Conservation (phyloP, 2,329 filamentous ascomycete genomes). For the Cercospora brassicicola region DNA sequence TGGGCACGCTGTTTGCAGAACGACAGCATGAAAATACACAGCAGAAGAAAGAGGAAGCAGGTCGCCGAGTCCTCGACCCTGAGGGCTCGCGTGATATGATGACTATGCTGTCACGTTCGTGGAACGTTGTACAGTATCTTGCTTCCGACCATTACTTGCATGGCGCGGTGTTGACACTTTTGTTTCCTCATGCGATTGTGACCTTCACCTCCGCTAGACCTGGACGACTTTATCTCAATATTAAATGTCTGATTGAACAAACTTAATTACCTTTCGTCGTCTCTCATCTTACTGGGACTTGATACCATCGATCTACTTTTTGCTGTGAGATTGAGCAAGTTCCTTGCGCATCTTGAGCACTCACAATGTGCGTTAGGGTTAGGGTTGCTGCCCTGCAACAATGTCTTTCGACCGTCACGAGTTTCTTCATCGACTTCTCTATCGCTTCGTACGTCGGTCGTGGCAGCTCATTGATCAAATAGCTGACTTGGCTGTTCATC, state of each 20-base stretch:
- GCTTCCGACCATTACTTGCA: background rate
- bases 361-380: background rate
- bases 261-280: background rate
- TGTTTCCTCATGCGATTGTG: background rate
- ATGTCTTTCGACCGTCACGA: background rate
- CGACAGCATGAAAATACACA: background rate
- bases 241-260: background rate
- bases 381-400: background rate
- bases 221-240: background rate
- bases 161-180: background rate
- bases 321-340: background rate
- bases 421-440: background rate
- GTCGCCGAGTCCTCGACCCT: background rate
- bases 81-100: background rate
- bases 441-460: background rate
- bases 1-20: background rate
- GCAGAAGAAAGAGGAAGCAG: background rate
- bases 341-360: background rate
- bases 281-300: background rate
- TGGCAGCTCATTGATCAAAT: background rate
- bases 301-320: background rate
- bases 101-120: background rate
- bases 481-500: background rate
- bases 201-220: background rate
- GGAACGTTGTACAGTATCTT: background rate